Base-by-base conservation (phyloP, 1,284 basidiomycete genomes). In the Ceratobasidium sp. region DNA sequence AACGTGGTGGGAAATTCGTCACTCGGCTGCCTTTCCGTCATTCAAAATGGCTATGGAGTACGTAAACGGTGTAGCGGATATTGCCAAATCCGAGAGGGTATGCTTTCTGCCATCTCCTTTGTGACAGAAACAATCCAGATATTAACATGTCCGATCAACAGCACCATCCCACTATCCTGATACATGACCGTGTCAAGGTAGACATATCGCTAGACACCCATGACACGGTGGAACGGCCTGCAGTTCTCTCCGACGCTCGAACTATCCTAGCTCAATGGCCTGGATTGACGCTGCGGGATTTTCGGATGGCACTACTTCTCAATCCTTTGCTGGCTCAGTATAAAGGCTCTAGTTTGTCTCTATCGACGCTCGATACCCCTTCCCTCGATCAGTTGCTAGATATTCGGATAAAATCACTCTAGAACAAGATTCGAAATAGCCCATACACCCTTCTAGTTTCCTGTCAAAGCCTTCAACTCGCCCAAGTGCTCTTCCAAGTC, bases 221-320 rank as follows among this genome's bases (percentile, higher is more conserved):
- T 46, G 65, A 69, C 23, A 74, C 36, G 23, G 48, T 28, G 48
- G 62, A 58, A 57, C 59, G 39, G 30, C 28, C 21, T 16, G 71
- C 36, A 50, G 59, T 8, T 74, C 28, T 74, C 65, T 10, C 23
- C 23, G 62, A 26, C 72, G 52, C 53, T 71, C 60, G 61, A 78
- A 73, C 59, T 64, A 79, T 21, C 1, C 23, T 23, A 10, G 23
- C 36, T 46, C 65, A 53, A 8, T 58, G 53, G 52, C 80, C 83
- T 0, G 84, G 84, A 0, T 80, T 89, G 60, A 88, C 87, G 0
- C 76, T 80, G 1, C 85, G 86, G 57, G 88, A 89, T 75, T 73
- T 88, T 46, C 85, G 86, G 41, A 80, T 87, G 45, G 87, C 86
- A 10, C 77, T 79, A 9, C 76, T 79, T 18, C 58, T 81, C n/a